Evolutionary conservation across 768 basidiomycete species (phyloP), one percentile per base, ranked within the genome.

Genomic region (Termitomyces sp.): DNA sequence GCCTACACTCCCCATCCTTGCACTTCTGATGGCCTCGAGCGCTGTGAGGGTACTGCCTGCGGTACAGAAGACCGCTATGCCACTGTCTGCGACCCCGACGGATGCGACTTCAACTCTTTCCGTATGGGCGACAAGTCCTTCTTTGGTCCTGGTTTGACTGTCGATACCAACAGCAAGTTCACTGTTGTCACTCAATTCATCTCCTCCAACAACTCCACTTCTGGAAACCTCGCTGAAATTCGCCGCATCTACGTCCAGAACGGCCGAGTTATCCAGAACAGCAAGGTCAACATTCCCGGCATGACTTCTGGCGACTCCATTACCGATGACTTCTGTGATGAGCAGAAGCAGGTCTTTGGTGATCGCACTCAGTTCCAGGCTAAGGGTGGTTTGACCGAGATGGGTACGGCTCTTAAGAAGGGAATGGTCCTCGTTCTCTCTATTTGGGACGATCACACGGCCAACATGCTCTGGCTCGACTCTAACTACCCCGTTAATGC

Each of bases 61-160:
- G 74, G 74, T 56, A 72, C 70, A 65, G 61, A 58, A 64, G 67
- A 74, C 68, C 72, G 81, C 60, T 76, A 79, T 69, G 71, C 5
- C 20, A 57, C 56, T 3, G 45, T 36, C 32, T 57, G 56, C 12
- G 56, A 57, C 45, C 56, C 56, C 63, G 82, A 81, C 64, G 83
- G 84, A 50, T 85, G 84, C 71, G 84, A 85, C 67, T 85, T 83
- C 79, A 85, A 84, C 81, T 82, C 84, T 34, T 86, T 68, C 78
- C 83, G 83, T 68, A 76, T 81, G 79, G 83, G 83, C 38, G 68
- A 72, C 67, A 67, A 64, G 60, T 61, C 68, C 56, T 85, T 83
- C 79, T 77, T 77, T 68, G 84, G 84, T 45, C 67, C 68, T n/a
- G 79, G 78, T 61, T 65, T 68, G 68, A 81, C 74, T 58, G 77